These are phyloP conservation scores for Haplosporangium gracile DNA, from an alignment of 192 early-diverging fungal species.

Conservation along the genomic window DNA sequence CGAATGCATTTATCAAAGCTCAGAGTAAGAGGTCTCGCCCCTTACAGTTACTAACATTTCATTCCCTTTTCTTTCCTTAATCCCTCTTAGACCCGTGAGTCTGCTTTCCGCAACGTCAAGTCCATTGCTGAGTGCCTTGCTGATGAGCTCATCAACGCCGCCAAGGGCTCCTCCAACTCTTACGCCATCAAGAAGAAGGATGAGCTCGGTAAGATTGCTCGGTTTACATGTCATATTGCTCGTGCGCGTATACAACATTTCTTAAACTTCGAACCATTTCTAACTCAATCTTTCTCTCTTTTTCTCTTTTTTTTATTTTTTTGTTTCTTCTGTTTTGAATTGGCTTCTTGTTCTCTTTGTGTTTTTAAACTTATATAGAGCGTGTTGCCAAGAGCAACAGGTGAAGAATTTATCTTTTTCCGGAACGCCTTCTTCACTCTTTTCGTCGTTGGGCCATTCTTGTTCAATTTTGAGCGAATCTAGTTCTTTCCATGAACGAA, in stretches of 20 bases:
- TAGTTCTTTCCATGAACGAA: too few species aligned
- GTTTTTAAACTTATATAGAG: too few species aligned
- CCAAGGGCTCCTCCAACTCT: slow-evolving; percentile 98
- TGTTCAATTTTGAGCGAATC: slow-evolving; percentile 11
- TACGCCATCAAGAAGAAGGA: slow-evolving; percentile 99
- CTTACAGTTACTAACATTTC: slow-evolving; percentile 54
- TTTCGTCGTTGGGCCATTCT: background rate
- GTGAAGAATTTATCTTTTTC: slow-evolving; percentile 33
- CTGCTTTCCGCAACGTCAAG: slow-evolving; percentile 99
- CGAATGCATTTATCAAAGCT: slow-evolving; percentile 13
- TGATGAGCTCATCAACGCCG: slow-evolving; percentile 99
- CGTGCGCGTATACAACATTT: background rate
- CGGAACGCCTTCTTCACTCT: slow-evolving; percentile 1
- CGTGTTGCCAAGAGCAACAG: slow-evolving; percentile 85
- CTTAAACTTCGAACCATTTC: background rate
- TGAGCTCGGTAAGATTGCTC: slow-evolving; percentile 87
- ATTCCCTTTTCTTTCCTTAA: background rate
- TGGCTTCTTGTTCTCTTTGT: too few species aligned
- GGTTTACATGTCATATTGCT: slow-evolving; percentile 61
- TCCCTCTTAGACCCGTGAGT: slow-evolving; percentile 85
- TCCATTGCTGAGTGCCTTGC: slow-evolving; percentile 99
- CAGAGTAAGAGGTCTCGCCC: slow-evolving; percentile 61
- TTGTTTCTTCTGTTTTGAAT: too few species aligned
- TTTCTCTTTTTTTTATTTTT: background rate
- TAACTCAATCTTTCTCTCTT: background rate